Conservation (phyloP, 148 eudicot genomes). For the Rhododendron mucronatum region DNA sequence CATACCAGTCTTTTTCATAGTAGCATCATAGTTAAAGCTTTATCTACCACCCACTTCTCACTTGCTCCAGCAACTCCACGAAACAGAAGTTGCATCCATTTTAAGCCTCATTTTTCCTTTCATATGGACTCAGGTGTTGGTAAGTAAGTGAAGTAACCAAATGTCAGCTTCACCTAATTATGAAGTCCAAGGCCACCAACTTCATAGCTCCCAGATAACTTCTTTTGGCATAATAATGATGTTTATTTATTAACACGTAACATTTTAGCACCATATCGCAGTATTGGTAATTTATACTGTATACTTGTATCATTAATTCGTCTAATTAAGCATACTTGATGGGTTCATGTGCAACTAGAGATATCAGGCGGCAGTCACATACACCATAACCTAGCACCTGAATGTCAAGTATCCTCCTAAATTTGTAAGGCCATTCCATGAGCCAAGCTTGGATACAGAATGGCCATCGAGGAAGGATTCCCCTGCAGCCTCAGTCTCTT, state of each 20-base stretch:
- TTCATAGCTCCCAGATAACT: not conserved
- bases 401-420: not conserved
- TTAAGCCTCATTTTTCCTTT: not conserved
- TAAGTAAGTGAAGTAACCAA: not conserved
- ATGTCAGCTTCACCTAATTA: not conserved
- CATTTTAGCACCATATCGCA: not conserved
- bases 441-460: not conserved
- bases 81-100: not conserved
- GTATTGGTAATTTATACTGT: not conserved
- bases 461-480: not conserved
- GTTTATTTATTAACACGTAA: not conserved
- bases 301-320: not conserved
- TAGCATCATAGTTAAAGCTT: not conserved
- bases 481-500: not conserved
- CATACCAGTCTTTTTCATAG: not conserved
- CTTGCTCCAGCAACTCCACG: not conserved
- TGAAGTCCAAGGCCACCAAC: not conserved
- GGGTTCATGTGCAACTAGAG: not conserved
- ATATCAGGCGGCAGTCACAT: not conserved
- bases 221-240: not conserved
- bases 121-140: not conserved
- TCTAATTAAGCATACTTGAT: not conserved
- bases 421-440: not conserved
- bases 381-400: not conserved
- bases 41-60: not conserved